Evolutionary conservation across 2,329 filamentous ascomycete genomes (phyloP), one percentile per base, ranked within the genome.

Genomic region (Hymenoscyphus infarciens): DNA sequence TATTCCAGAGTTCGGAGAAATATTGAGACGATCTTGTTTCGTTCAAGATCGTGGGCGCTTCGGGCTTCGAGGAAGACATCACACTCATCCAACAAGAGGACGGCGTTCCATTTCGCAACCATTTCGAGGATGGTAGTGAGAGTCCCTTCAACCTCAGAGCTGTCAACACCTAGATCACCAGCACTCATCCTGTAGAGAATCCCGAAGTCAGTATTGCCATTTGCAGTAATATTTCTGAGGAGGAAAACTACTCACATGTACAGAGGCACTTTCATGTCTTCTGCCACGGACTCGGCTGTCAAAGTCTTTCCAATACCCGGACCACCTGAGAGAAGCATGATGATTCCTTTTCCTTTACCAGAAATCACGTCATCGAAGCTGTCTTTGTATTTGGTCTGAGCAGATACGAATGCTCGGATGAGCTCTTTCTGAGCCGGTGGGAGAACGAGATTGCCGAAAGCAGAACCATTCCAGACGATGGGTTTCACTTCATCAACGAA

Each of bases 121-220:
- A 93, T 87, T 71, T 90, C 87, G 64, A 93, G 81, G 61, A 90
- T 88, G 64, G 83, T 66, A 60, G 83, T 69, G 82, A 84, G 33
- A 27, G 68, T 65, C 16, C 64, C 66, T 33, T 75, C 42, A 7
- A 68, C 69, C 69, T 72, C 38, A 59, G 64, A 5, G 61, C 61
- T 59, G 63, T 75, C 75, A 54, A 76, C 76, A 27, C 81, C 81
- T 8, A 84, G 74, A 67, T 82, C 80, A 52, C 80, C 79, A 22
- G 78, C 78, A 52, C 78, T 77, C 75, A 74, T 67, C 61, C 45
- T 52, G 45, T 7, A 10, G n/a, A 1, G 19, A 35, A 35, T 35
- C 13, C 1, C 31, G 5, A 2, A 10, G 45, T 52, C 13, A 52
- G 45, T 52, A 25, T 22, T 52, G 19, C 5, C 4, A 13, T 52